A percentile compares a stretch with the other conserved stretches of the same genome.
Evolutionary conservation across 2,329 filamentous ascomycete species (phyloP).

Genomic region (Neonectria faginata): DNA sequence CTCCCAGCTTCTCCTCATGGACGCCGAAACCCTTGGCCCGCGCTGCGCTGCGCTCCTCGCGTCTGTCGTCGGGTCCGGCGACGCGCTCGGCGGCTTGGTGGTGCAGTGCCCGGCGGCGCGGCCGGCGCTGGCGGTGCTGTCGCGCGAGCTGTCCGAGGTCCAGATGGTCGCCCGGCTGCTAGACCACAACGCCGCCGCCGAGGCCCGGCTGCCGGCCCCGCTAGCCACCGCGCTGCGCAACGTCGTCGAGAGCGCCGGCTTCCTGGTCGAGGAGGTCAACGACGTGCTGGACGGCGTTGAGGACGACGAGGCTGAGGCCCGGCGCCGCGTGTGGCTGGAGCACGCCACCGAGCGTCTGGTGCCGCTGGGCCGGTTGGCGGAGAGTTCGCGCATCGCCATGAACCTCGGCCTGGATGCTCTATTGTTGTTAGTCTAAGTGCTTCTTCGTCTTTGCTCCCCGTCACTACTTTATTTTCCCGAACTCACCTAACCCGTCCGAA

Average conservation of each 20-base stretch:
- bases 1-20: constrained; percentile 16
- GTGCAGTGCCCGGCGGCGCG: constrained; percentile 41
- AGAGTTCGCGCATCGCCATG: constrained; percentile 40
- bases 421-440: constrained; percentile 32
- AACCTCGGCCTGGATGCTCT: constrained; percentile 41
- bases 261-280: constrained; percentile 39
- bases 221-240: constrained; percentile 32
- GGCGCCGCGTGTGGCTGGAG: constrained; percentile 37
- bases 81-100: constrained; percentile 42
- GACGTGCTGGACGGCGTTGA: constrained; percentile 37
- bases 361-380: constrained; percentile 34
- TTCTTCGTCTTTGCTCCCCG: background rate
- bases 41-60: constrained; percentile 40
- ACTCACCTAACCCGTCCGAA: constrained; percentile 18
- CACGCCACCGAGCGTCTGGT: constrained; percentile 41
- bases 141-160: constrained; percentile 45
- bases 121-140: constrained; percentile 40
- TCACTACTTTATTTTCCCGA: background rate
- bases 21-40: constrained; percentile 23
- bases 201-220: constrained; percentile 28
- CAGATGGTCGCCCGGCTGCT: constrained; percentile 44
- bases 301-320: constrained; percentile 30
- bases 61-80: constrained; percentile 33
- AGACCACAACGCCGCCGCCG: constrained; percentile 40
- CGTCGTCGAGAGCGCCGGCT: constrained; percentile 35